Evolutionary conservation across 306 rosid genomes (phyloP), one percentile per base, ranked within the genome.

Genomic region (Cajanus cajan): DNA sequence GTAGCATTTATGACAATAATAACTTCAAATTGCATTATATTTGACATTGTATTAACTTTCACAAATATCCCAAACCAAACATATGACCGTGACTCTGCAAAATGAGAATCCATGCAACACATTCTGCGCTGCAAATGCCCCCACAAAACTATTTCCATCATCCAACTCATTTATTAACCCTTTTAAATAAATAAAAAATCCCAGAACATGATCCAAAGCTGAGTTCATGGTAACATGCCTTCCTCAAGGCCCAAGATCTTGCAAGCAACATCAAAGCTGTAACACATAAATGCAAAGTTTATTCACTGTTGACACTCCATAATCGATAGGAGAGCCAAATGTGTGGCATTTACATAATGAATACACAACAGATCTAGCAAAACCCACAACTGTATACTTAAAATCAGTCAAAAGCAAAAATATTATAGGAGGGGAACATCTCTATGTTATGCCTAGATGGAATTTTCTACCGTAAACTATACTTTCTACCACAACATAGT

Each of bases 211-310:
- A 87, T 84, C 90, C 91, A 87, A 85, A 86, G 83, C 85, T 51
- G 91, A 89, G 90, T 82, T 92, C 90, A 88, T 70, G 82, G 91
- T 88, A 83, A 85, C 86, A 77, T 86, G 94, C 93, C 93, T 87
- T 90, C 97, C 89, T 84, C 94, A 92, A 90, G 95, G 90, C 89
- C 94, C 88, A 90, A 85, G 71, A 62, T 77, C 85, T 77, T 82
- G 85, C 64, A 82, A 50, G 82, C 78, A 80, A 77, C 79, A 83
- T 57, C 90, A 82, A 77, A 92, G 98, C 98, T 94, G 98, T 90
- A 94, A 94, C 89, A 94, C 91, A 93, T 85, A 92, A 94, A 81
- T 87, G 87, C 68, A 89, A 83, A 88, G 77, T 90, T 92, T 92
- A 94, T 92, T 89, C 87, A 82, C 86, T 74, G 85, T 82, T 70